Conservation (phyloP, 176 grass and related monocot genomes). For the Aegilops bicornis region DNA sequence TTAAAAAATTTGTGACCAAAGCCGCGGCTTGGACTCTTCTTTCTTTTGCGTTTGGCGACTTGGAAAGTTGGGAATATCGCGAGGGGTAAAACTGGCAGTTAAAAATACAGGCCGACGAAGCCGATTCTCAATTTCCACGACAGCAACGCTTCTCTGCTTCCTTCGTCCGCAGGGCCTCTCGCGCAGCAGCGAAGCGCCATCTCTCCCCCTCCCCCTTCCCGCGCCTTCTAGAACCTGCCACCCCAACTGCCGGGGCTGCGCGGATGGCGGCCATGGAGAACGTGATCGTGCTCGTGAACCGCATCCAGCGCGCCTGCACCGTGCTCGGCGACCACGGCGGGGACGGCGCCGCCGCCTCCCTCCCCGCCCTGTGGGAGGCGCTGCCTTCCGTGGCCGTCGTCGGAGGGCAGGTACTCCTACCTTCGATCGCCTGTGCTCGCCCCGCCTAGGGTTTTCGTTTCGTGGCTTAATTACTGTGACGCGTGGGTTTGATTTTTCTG, state of each 20-base stretch:
- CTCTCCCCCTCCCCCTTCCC: slow-evolving; percentile 9
- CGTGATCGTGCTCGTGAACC: slow-evolving; percentile 90
- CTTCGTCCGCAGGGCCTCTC: background rate
- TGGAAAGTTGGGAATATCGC: background rate
- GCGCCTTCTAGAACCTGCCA: slow-evolving; percentile 38
- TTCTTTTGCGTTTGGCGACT: background rate
- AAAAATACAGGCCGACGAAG: background rate
- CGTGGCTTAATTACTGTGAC: background rate
- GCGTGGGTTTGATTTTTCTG: background rate
- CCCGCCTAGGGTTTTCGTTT: slow-evolving; percentile 26
- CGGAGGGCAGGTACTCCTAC: slow-evolving; percentile 66
- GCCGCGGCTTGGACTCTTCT: background rate
- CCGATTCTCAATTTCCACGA: background rate
- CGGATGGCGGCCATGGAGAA: slow-evolving; percentile 84
- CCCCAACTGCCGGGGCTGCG: background rate
- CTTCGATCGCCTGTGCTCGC: background rate
- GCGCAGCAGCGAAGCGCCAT: background rate
- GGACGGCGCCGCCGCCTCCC: slow-evolving; percentile 40
- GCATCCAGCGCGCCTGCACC: slow-evolving; percentile 94
- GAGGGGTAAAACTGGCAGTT: slow-evolving; percentile 33
- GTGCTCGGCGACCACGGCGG: slow-evolving; percentile 90
- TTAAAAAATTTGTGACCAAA: background rate
- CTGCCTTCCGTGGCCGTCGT: slow-evolving; percentile 96
- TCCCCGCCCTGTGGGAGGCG: slow-evolving; percentile 88
- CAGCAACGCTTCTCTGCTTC: slow-evolving; percentile 27